Evolutionary conservation across 352 stramenopile species (phyloP).

Genomic region (Pythium sp.): DNA sequence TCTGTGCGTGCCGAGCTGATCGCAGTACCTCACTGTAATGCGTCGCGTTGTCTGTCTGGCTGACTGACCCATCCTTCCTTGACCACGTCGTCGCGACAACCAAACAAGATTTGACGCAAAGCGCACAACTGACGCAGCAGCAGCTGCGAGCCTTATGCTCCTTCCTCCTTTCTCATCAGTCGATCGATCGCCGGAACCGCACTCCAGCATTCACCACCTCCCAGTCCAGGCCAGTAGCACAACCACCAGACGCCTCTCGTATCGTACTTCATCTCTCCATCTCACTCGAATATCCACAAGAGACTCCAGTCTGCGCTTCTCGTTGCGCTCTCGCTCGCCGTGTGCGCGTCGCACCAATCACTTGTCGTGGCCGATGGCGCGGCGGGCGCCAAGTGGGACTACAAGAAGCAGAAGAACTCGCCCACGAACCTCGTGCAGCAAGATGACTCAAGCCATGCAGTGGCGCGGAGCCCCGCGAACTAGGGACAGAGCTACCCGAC

Average conservation of each 20-base stretch:
- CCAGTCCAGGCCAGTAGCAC: not conserved
- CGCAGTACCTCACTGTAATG: not conserved
- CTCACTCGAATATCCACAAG: not conserved
- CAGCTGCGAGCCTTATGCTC: not conserved
- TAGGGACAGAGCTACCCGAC: conserved; percentile 19
- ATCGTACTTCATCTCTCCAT: not conserved
- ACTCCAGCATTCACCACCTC: not conserved
- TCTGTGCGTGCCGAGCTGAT: not conserved
- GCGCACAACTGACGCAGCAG: not conserved
- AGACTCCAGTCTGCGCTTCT: conserved; percentile 2
- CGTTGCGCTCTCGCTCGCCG: conserved; percentile 7
- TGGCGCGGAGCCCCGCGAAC: conserved; percentile 8
- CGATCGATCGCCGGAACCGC: not conserved
- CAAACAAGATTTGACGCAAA: not conserved
- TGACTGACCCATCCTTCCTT: not conserved
- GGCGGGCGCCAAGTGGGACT: conserved; percentile 14
- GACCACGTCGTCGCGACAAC: not conserved
- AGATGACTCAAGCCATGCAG: conserved; percentile 1
- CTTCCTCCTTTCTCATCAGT: not conserved
- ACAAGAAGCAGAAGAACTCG: conserved; percentile 6
- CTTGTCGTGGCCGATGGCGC: not conserved
- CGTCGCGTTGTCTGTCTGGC: not conserved
- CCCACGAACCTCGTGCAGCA: conserved; percentile 4
- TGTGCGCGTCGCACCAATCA: not conserved
- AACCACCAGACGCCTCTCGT: not conserved